Conservation (phyloP, 1,284 basidiomycete genomes). For the Moesziomyces sp. region DNA sequence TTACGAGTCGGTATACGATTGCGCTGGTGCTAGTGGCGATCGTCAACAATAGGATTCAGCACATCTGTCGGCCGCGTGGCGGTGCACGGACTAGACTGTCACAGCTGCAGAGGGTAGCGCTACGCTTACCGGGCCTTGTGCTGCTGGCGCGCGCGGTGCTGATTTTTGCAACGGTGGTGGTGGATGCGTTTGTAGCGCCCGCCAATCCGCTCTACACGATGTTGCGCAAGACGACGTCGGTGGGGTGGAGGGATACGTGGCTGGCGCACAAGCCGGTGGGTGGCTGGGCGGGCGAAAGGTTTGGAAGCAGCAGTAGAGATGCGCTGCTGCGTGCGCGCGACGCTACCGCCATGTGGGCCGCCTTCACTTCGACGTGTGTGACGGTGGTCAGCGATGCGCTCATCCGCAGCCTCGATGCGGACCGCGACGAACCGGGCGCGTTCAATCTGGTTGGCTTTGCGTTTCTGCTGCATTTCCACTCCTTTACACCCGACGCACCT, state of each 20-base stretch:
- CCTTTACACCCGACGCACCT: constrained; percentile 45
- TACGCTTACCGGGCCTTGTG: constrained; percentile 54
- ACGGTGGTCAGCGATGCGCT: constrained; percentile 42
- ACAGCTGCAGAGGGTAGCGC: constrained; percentile 29
- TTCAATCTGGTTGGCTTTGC: constrained; percentile 64
- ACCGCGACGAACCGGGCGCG: constrained; percentile 51
- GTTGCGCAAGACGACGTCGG: constrained; percentile 5
- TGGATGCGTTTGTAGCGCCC: constrained; percentile 33
- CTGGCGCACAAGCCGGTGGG: constrained; percentile 29
- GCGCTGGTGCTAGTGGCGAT: constrained; percentile 54
- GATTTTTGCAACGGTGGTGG: constrained; percentile 40
- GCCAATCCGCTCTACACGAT: constrained; percentile 16
- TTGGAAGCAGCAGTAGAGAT: constrained; percentile 33
- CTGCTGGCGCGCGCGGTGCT: constrained; percentile 43
- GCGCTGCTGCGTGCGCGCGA: constrained; percentile 39
- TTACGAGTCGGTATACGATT: constrained; percentile 57
- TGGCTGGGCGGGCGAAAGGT: constrained; percentile 35
- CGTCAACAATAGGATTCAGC: constrained; percentile 60
- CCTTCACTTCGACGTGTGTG: constrained; percentile 47
- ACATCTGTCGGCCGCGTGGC: constrained; percentile 60
- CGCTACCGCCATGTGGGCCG: constrained; percentile 42
- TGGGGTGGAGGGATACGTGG: constrained; percentile 44
- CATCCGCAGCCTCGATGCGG: constrained; percentile 51
- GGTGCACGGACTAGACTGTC: constrained; percentile 42
- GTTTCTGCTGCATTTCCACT: constrained; percentile 57